Base-by-base conservation (phyloP, 2,329 filamentous ascomycete genomes). In the Alternaria burnsii region DNA sequence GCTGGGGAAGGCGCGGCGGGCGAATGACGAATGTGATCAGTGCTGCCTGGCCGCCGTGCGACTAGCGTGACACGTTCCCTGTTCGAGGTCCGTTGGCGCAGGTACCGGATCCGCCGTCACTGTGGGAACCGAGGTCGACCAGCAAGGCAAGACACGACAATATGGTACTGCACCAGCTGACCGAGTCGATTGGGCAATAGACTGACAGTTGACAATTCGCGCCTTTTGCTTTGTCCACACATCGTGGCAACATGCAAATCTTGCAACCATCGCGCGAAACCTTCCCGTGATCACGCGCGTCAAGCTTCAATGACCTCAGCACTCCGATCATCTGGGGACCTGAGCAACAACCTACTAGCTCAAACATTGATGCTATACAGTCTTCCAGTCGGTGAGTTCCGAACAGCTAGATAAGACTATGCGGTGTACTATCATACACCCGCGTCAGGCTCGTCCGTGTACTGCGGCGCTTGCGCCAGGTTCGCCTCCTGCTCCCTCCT, bases 391-490 rank as follows among this genome's bases (percentile, higher is more conserved):
- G 47, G 36, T 47, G 44, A 28, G 18, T 48, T 34, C 22, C 26
- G 34, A 24, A 20, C 34, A 20, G 32, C 12, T 18, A 32, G n/a
- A 44, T 5, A 44, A 43, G 5, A 20, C 11, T 22, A 36, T 36
- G 32, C 32, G 32, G 32, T 36, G 32, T 36, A 16, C 41, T 8
- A 53, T 66, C 58, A 75, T 14, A 72, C 68, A 20, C 40, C 56
- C 12, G 65, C 67, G 32, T 65, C 68, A 30, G 71, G 67, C n/a
- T 78, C 68, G 48, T 78, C 76, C 5, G 59, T 70, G 53, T 78
- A 78, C 36, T 65, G 61, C 20, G 67, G 66, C n/a, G 60, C 52
- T 46, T 67, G 64, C 11, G 55, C 46, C 18, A 60, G 53, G 24
- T 56, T 65, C 40, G 65, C 69, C 47, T 75, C 75, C 44, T 68